Evolutionary conservation across 139 green algal genomes (phyloP).

Genomic region (Chlorella sorokiniana): DNA sequence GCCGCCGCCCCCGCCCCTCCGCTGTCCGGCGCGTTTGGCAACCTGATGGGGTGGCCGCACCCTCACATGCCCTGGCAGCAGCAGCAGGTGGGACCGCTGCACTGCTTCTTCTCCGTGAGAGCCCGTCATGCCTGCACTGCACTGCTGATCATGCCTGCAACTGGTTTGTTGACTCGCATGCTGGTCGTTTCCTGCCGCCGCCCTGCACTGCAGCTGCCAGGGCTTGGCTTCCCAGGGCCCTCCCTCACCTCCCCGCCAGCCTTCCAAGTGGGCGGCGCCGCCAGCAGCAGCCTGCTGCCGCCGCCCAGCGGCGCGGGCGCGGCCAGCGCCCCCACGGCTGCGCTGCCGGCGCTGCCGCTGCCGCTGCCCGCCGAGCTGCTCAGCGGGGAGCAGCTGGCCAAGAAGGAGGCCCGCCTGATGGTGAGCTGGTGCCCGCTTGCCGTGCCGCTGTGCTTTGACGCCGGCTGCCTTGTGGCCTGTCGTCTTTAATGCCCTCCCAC

Average conservation of each 20-base stretch:
- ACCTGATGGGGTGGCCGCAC: neutral
- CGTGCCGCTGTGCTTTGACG: neutral
- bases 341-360: neutral
- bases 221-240: neutral
- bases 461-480: neutral
- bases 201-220: neutral
- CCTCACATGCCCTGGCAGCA: constrained; percentile 10
- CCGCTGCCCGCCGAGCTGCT: neutral
- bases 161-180: too few relatives aligned
- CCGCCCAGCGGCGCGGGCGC: neutral
- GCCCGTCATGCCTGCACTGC: too few relatives aligned
- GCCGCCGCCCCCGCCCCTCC: neutral
- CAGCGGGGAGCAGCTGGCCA: neutral
- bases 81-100: neutral
- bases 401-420: constrained; percentile 15
- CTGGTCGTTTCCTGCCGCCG: too few relatives aligned
- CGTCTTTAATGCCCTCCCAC: neutral
- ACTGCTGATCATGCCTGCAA: too few relatives aligned
- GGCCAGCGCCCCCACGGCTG: neutral
- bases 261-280: neutral
- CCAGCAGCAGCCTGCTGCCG: constrained; percentile 1
- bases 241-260: neutral
- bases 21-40: neutral
- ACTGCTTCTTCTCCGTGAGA: too few relatives aligned
- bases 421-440: too few relatives aligned